Percentiles rank a stretch among this genome's conserved stretches.
phyloP scores from a whole-genome alignment of 2,329 filamentous ascomycete species.

The Thielaviopsis euricoi region DNA sequence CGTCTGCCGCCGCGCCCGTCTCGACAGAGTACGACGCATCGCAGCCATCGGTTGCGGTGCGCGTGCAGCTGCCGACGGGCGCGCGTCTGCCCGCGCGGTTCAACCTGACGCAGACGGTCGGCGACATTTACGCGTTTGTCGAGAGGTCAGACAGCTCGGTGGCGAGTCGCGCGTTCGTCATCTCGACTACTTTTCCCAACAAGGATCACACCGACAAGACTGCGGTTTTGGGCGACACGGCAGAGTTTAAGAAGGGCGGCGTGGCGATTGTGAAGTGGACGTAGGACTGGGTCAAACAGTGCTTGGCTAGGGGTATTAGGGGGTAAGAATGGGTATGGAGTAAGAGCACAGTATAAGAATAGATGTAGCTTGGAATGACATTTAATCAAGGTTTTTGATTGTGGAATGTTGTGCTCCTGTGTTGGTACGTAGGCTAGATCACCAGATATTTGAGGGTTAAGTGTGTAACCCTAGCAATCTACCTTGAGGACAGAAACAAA shows the following conservation, averaged over 20 bases:
- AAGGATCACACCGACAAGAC: conserved; percentile 60
- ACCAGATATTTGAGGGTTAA: no score
- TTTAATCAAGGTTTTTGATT: no score
- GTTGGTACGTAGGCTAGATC: no score
- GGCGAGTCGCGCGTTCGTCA: conserved; percentile 46
- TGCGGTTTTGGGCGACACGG: conserved; percentile 39
- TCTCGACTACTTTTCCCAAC: conserved; percentile 71
- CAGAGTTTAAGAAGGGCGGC: conserved; percentile 50
- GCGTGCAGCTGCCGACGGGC: conserved; percentile 65
- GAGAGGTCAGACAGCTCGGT: conserved; percentile 39
- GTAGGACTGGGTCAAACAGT: background rate
- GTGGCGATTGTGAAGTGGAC: conserved; percentile 47
- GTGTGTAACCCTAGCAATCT: no score
- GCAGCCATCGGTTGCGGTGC: conserved; percentile 51
- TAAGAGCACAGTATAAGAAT: background rate
- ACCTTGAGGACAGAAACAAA: no score
- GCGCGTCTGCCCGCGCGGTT: conserved; percentile 64
- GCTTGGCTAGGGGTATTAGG: background rate
- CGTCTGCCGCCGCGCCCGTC: conserved; percentile 6
- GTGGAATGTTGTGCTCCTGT: no score
- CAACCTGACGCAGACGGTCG: conserved; percentile 63
- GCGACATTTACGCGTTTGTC: conserved; percentile 63
- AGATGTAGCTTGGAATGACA: no score
- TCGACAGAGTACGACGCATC: conserved; percentile 39
- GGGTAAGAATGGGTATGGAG: no score